phyloP scores from a whole-genome alignment of 73 alveolate species.

The Paramecium biaurelia region DNA sequence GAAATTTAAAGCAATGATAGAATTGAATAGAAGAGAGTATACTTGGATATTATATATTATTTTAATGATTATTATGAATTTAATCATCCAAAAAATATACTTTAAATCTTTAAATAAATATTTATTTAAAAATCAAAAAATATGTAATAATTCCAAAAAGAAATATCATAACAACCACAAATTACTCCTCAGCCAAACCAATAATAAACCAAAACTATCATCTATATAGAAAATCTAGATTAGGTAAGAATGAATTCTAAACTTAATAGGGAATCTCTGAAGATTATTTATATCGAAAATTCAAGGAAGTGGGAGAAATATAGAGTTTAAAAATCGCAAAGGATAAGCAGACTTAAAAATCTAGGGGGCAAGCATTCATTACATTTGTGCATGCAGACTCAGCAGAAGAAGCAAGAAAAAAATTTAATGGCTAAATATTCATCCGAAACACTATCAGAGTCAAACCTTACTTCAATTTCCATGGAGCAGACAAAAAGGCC shows the following conservation, averaged over 20 bases:
- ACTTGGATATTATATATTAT: too few relatives aligned
- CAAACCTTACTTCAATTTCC: constrained; percentile 4
- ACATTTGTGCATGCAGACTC: neutral
- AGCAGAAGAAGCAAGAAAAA: constrained; percentile 24
- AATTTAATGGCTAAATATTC: neutral
- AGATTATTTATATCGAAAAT: neutral
- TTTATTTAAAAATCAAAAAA: too few relatives aligned
- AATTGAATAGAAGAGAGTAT: too few relatives aligned
- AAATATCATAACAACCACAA: neutral
- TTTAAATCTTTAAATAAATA: too few relatives aligned
- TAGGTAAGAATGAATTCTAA: neutral
- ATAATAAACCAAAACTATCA: neutral
- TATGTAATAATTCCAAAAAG: neutral
- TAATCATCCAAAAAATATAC: neutral
- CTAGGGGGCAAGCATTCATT: neutral
- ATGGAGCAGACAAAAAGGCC: neutral
- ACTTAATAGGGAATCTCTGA: neutral
- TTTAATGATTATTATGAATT: too few relatives aligned
- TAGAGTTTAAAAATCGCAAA: neutral
- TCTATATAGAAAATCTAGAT: neutral
- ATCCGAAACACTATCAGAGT: neutral
- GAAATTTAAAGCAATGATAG: too few relatives aligned
- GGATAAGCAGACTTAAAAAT: neutral
- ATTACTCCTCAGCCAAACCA: neutral
- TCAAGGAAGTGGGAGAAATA: constrained; percentile 1